These are phyloP conservation scores for Phialocephala subalpina DNA, from an alignment of 2,329 filamentous ascomycete genomes.

Conservation along the genomic window DNA sequence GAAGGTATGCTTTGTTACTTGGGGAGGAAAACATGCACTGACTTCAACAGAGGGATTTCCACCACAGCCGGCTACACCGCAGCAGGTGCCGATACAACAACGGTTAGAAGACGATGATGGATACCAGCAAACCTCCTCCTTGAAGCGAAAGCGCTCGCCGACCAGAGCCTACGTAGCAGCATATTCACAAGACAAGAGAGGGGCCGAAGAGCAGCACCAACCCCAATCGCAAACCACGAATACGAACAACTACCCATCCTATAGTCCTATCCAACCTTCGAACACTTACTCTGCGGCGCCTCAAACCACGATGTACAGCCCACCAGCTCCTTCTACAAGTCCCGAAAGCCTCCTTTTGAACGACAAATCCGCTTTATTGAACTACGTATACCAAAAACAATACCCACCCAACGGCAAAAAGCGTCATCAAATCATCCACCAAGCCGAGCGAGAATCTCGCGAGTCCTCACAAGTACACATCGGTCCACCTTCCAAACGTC, in stretches of 20 bases:
- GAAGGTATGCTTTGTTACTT: constrained; percentile 17
- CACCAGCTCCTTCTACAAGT: neutral
- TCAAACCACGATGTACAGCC: neutral
- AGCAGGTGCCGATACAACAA: neutral
- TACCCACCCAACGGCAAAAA: constrained; percentile 23
- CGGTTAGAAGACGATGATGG: neutral
- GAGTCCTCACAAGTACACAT: constrained; percentile 9
- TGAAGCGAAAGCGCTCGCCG: constrained; percentile 27
- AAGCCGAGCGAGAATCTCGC: neutral
- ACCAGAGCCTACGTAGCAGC: constrained; percentile 5
- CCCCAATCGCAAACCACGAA: neutral
- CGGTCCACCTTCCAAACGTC: no score
- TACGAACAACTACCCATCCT: neutral
- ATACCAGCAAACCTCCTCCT: constrained; percentile 12
- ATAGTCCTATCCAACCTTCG: neutral
- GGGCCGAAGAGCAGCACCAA: neutral
- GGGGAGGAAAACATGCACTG: neutral
- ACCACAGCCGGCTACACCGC: neutral
- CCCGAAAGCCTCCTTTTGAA: constrained; percentile 8
- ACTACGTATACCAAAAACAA: constrained; percentile 30
- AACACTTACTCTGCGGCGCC: neutral
- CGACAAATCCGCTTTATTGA: constrained; percentile 22
- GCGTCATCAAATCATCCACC: constrained; percentile 23
- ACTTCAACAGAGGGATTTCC: neutral
- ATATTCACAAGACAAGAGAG: neutral